Evolutionary conservation across 1,139 yeast species (phyloP).

Genomic region (Zygoascus sp.): DNA sequence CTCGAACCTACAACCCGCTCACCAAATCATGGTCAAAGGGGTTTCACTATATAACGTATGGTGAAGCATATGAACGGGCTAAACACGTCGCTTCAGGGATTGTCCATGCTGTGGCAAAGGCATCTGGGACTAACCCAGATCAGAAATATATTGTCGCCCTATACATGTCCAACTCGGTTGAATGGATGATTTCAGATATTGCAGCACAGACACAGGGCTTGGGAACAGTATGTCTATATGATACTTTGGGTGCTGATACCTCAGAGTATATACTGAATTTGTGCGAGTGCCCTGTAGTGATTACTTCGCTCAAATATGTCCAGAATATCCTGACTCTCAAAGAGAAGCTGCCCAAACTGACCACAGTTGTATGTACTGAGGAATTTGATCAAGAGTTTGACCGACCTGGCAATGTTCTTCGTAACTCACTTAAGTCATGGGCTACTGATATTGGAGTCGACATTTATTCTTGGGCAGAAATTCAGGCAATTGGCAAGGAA

Average conservation of each 20-base stretch:
- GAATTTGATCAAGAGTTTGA: slow-evolving; percentile 32
- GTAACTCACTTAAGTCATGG: slow-evolving; percentile 46
- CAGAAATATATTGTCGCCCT: slow-evolving; percentile 50
- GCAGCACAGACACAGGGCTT: slow-evolving; percentile 51
- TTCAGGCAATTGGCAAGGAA: slow-evolving; percentile 50
- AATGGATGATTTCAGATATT: slow-evolving; percentile 57
- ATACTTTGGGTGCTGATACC: slow-evolving; percentile 58
- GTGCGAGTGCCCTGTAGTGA: slow-evolving; percentile 55
- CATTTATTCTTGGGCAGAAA: slow-evolving; percentile 48
- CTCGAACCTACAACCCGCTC: slow-evolving; percentile 43
- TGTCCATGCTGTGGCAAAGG: slow-evolving; percentile 38
- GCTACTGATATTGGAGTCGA: slow-evolving; percentile 36
- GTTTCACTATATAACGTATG: slow-evolving; percentile 50
- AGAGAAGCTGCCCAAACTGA: slow-evolving; percentile 36
- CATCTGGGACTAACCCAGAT: slow-evolving; percentile 23
- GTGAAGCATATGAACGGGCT: slow-evolving; percentile 41
- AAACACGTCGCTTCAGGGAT: slow-evolving; percentile 62
- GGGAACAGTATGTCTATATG: slow-evolving; percentile 58
- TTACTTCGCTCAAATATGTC: slow-evolving; percentile 47
- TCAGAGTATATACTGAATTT: slow-evolving; percentile 54
- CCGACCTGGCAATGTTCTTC: slow-evolving; percentile 46
- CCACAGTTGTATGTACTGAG: slow-evolving; percentile 51
- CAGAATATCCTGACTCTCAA: slow-evolving; percentile 41
- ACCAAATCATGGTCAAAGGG: slow-evolving; percentile 40
- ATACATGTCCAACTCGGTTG: slow-evolving; percentile 52